Base-by-base conservation (phyloP, 2,329 filamentous ascomycete genomes). In the Thermothelomyces thermophilus region DNA sequence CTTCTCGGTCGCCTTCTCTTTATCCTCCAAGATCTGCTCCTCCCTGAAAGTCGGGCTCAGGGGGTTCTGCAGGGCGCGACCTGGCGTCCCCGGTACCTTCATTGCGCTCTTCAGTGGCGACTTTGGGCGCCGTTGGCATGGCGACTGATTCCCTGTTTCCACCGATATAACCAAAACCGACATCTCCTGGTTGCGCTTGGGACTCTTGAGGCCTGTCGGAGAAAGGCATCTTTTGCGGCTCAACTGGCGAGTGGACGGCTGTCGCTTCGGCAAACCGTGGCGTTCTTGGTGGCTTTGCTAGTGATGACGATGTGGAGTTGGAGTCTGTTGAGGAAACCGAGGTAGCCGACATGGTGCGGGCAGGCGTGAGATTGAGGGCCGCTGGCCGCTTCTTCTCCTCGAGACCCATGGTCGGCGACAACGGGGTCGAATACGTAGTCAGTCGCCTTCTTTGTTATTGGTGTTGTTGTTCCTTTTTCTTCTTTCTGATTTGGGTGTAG, bases 41-140 rank as follows among this genome's bases (percentile, higher is more conserved):
- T 97, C 87, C 45, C 80, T 77, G 67, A 96, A 97, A 0, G 90
- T 96, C 35, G 91, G 90, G 69, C 90, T 96, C 57, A 95, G 71
- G 17, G 87, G 86, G 66, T 91, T 93, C 58, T 76, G 74, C 46
- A 90, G 71, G 54, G 77, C 80, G 61, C 84, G 79, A 24, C 79
- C 87, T 4, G 87, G 83, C 2, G 89, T 91, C 17, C 90, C 89
- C 4, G 91, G 90, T 16, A 87, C 83, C 71, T 81, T 95, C 75
- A 96, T 77, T 47, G 90, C 90, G 68, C 89, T 95, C 76, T 93
- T 95, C 60, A 95, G 78, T 6, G 88, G 88, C 17, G 87, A 86
- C 60, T 77, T 84, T 46, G 88, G n/a, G 87, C 33, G 83, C 80
- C 73, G 79, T 79, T 52, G 77, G 83, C 64, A 79, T 74, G 57